phyloP scores from a whole-genome alignment of 2,329 filamentous ascomycete species.

The Ceratocystis albifundus region DNA sequence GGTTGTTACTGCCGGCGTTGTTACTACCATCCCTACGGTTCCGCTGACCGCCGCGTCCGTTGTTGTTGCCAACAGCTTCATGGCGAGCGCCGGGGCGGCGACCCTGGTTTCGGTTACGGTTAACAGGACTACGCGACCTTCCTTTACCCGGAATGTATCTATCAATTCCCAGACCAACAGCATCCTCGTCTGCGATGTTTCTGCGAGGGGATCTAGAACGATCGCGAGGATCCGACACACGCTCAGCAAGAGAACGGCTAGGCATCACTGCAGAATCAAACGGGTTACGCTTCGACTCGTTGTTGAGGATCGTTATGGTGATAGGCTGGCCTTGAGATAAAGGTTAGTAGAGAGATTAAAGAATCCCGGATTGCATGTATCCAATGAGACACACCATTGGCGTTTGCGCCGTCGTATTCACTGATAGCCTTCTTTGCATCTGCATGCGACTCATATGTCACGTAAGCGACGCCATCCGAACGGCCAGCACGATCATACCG shows the following conservation, averaged over 20 bases:
- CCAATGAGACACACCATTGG: constrained; percentile 49
- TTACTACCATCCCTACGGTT: constrained; percentile 24
- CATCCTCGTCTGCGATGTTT: constrained; percentile 43
- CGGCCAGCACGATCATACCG: constrained; percentile 80
- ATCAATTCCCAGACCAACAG: constrained; percentile 58
- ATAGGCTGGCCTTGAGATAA: constrained; percentile 59
- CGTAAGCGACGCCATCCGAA: constrained; percentile 72
- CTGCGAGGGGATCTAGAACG: constrained; percentile 49
- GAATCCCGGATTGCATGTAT: neutral
- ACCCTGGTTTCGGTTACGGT: constrained; percentile 31
- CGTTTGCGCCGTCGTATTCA: constrained; percentile 83
- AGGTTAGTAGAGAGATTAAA: neutral
- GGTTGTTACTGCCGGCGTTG: constrained; percentile 35
- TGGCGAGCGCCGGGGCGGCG: constrained; percentile 41
- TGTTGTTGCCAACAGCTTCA: constrained; percentile 31
- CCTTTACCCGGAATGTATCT: constrained; percentile 59
- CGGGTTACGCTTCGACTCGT: constrained; percentile 41
- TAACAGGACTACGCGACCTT: constrained; percentile 47
- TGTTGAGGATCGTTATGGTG: constrained; percentile 53
- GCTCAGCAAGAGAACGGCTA: constrained; percentile 47
- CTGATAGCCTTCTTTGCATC: constrained; percentile 65
- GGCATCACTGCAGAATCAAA: constrained; percentile 47
- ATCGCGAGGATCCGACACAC: constrained; percentile 49
- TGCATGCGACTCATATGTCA: constrained; percentile 60
- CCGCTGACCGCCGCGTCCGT: constrained; percentile 31